Evolutionary conservation across 805 yeast species (phyloP).

Genomic region (Candida tibetensis): DNA sequence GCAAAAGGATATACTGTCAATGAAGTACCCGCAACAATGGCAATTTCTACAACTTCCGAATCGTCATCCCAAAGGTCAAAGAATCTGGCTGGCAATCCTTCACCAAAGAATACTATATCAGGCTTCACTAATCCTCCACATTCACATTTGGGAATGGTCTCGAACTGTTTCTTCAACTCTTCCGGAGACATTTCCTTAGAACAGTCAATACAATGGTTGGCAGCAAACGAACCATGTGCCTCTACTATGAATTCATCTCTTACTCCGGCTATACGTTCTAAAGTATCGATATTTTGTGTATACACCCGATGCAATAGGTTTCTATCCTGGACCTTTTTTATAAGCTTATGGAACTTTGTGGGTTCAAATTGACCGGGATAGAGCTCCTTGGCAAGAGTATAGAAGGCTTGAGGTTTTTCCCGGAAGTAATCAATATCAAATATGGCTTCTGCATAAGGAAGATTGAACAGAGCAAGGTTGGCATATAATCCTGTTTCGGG

Average conservation of each 20-base stretch:
- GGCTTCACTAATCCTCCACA: constrained; percentile 87
- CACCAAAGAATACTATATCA: constrained; percentile 93
- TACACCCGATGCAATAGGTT: constrained; percentile 65
- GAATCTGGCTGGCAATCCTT: constrained; percentile 68
- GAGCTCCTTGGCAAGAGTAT: constrained; percentile 76
- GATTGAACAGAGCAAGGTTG: constrained; percentile 65
- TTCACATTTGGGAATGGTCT: constrained; percentile 53
- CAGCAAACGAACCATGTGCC: constrained; percentile 94
- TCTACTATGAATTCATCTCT: constrained; percentile 64
- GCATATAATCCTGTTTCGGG: constrained; percentile 88
- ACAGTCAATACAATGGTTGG: constrained; percentile 82
- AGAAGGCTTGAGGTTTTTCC: constrained; percentile 78
- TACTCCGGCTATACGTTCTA: constrained; percentile 84
- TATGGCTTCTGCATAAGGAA: constrained; percentile 95
- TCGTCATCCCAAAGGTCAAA: constrained; percentile 67
- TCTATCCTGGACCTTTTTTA: constrained; percentile 65
- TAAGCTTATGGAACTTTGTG: constrained; percentile 73
- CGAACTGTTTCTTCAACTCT: constrained; percentile 41
- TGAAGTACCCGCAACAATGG: constrained; percentile 91
- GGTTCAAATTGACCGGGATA: constrained; percentile 88
- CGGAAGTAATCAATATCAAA: constrained; percentile 83
- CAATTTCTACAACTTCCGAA: constrained; percentile 54
- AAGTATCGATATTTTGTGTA: constrained; percentile 91
- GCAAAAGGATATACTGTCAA: constrained; percentile 91
- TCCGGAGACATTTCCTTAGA: constrained; percentile 47